Percentiles rank a stretch among this genome's conserved stretches.
phyloP scores from a whole-genome alignment of 129 eudicot species.

The Flaveria bidentis region DNA sequence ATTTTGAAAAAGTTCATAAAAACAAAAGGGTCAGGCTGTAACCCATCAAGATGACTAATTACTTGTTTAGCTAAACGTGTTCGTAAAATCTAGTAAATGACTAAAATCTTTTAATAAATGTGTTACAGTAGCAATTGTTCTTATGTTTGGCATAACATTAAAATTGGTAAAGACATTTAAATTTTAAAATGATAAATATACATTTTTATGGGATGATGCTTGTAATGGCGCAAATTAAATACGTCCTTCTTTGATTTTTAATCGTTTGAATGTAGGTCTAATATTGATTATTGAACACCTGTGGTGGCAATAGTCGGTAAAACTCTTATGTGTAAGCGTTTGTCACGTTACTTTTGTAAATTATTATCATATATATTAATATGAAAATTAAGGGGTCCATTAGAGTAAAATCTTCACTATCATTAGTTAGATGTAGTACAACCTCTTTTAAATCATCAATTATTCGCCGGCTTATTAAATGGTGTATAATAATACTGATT shows the following conservation, averaged over 20 bases:
- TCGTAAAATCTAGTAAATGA: no score
- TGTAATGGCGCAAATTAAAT: no score
- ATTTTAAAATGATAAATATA: no score
- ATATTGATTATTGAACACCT: not conserved
- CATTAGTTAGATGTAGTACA: not conserved
- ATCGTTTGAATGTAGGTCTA: not conserved
- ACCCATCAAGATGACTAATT: no score
- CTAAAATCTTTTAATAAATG: no score
- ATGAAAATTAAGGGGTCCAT: not conserved
- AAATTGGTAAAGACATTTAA: no score
- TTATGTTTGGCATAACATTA: not conserved
- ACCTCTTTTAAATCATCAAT: conserved; percentile 3
- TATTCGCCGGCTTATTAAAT: conserved; percentile 16
- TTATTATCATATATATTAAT: conserved; percentile 11
- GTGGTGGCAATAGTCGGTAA: not conserved
- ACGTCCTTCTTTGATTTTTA: not conserved
- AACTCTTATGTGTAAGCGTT: conserved; percentile 6
- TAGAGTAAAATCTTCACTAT: not conserved
- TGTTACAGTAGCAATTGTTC: no score
- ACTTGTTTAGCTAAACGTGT: no score
- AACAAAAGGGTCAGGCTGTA: no score
- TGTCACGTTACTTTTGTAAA: conserved; percentile 9
- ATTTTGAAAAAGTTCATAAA: no score
- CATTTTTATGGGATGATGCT: no score
- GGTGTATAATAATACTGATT: not conserved